A percentile compares a stretch with the other conserved stretches of the same genome.
Conservation (phyloP, 768 basidiomycete species). For the Rossbeevera mucosa region DNA sequence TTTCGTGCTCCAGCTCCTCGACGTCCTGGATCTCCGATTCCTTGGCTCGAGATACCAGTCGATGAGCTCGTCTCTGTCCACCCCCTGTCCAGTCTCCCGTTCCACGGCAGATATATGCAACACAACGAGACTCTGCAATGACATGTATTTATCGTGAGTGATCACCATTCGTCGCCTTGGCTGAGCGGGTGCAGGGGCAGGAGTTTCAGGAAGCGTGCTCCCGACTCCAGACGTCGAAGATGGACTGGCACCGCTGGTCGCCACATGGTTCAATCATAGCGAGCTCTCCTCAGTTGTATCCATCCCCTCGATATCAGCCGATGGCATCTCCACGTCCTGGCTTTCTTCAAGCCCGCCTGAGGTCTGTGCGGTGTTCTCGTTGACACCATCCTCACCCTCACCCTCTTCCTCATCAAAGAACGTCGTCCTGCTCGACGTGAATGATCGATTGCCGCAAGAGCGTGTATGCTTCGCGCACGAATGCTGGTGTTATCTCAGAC, state of each 20-base stretch:
- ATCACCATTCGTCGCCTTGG: conserved; percentile 81
- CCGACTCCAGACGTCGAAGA: conserved; percentile 30
- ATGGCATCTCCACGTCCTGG: conserved; percentile 63
- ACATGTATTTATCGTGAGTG: conserved; percentile 92
- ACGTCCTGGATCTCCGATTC: conserved; percentile 80
- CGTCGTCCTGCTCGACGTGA: conserved; percentile 98
- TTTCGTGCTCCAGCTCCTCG: conserved; percentile 86
- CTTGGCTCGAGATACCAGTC: conserved; percentile 93
- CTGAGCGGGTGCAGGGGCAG: conserved; percentile 37
- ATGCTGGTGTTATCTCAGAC: conserved; percentile 90
- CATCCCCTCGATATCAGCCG: conserved; percentile 52
- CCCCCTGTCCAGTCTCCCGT: conserved; percentile 66
- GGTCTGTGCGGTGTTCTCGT: conserved; percentile 32
- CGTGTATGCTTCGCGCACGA: conserved; percentile 93
- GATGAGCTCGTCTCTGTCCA: conserved; percentile 87
- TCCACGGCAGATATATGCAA: conserved; percentile 77
- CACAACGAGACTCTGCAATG: too few species aligned
- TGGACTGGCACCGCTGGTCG: conserved; percentile 30
- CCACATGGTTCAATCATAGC: conserved; percentile 34
- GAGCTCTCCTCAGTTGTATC: conserved; percentile 50
- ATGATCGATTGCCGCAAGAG: conserved; percentile 96
- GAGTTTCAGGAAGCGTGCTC: conserved; percentile 27
- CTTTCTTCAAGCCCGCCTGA: conserved; percentile 43
- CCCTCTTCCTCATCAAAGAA: conserved; percentile 91
- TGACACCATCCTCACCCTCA: conserved; percentile 43